A percentile compares a stretch with the other conserved stretches of the same genome.
These are phyloP conservation scores for Ustilago loliicola DNA, from an alignment of 1,284 basidiomycete species.

Conservation along the genomic window DNA sequence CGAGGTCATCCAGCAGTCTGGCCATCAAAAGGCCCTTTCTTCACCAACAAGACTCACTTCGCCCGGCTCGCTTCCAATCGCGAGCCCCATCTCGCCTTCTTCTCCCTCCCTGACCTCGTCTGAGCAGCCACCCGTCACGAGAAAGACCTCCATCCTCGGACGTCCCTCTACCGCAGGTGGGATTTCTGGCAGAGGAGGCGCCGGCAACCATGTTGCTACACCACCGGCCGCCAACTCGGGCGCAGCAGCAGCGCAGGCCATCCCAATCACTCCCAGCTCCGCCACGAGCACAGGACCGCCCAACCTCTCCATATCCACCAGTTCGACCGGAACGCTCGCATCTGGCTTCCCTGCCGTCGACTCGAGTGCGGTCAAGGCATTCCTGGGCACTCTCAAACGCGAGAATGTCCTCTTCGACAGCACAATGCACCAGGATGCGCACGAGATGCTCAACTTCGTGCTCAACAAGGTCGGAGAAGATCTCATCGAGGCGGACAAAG, in stretches of 20 bases:
- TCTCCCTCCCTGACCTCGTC: constrained; percentile 15
- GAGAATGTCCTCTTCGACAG: constrained; percentile 66
- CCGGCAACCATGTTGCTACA: constrained; percentile 30
- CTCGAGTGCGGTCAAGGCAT: constrained; percentile 53
- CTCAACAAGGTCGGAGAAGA: constrained; percentile 94
- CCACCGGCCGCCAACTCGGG: constrained; percentile 10
- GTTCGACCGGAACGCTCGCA: constrained; percentile 80
- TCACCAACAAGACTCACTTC: constrained; percentile 37
- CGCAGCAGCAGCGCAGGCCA: constrained; percentile 30
- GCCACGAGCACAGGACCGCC: constrained; percentile 29
- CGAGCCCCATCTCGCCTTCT: constrained; percentile 38
- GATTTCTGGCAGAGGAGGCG: constrained; percentile 34
- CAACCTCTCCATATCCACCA: constrained; percentile 44
- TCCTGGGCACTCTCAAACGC: constrained; percentile 60
- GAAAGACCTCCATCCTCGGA: constrained; percentile 44
- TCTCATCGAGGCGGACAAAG: constrained; percentile 76
- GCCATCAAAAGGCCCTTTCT: constrained; percentile 28
- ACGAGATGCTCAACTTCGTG: constrained; percentile 95
- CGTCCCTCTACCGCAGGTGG: constrained; percentile 39
- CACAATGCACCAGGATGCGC: constrained; percentile 82
- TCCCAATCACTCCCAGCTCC: constrained; percentile 37
- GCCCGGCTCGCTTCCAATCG: constrained; percentile 32
- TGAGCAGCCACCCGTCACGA: constrained; percentile 20
- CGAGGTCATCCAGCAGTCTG: constrained; percentile 51
- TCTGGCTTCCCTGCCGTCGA: constrained; percentile 81